phyloP scores from a whole-genome alignment of 2,329 filamentous ascomycete genomes.

The Penicillium sp. region DNA sequence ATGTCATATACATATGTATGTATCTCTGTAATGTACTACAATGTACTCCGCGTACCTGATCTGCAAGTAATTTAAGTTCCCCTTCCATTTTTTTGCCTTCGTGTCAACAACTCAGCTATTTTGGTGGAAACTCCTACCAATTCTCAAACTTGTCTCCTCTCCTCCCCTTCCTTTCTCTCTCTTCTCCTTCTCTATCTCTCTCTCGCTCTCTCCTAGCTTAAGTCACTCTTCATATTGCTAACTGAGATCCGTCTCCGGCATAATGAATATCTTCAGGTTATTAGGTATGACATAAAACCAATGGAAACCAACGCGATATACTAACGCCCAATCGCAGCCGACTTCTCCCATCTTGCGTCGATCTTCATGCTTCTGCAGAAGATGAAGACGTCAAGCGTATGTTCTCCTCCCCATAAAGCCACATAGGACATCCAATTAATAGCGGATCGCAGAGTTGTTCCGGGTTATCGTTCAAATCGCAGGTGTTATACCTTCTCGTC shows the following conservation, averaged over 20 bases:
- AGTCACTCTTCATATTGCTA: neutral
- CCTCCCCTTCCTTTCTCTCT: neutral
- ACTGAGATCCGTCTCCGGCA: slow-evolving; percentile 27
- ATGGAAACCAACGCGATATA: neutral
- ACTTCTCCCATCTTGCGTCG: slow-evolving; percentile 91
- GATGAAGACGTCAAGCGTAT: slow-evolving; percentile 88
- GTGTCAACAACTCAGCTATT: slow-evolving; percentile 39
- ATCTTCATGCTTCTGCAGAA: slow-evolving; percentile 95
- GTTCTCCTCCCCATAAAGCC: slow-evolving; percentile 27
- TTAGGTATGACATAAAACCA: slow-evolving; percentile 51
- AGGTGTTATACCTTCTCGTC: slow-evolving; percentile 90
- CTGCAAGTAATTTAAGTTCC: slow-evolving; percentile 17
- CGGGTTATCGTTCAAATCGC: slow-evolving; percentile 98
- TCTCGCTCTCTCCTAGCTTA: neutral
- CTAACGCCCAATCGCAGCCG: slow-evolving; percentile 57
- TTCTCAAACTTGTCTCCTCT: slow-evolving; percentile 3
- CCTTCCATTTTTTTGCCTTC: slow-evolving; percentile 35
- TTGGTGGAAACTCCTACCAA: neutral
- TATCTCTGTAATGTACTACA: no score
- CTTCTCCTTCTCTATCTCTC: neutral
- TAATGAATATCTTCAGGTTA: slow-evolving; percentile 70
- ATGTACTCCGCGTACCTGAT: slow-evolving; percentile 11
- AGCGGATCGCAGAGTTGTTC: slow-evolving; percentile 71
- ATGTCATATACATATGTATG: no score
- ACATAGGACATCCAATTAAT: slow-evolving; percentile 9